Evolutionary conservation across 768 basidiomycete species (phyloP), one percentile per base, ranked within the genome.

Genomic region (Termitomyces sp.): DNA sequence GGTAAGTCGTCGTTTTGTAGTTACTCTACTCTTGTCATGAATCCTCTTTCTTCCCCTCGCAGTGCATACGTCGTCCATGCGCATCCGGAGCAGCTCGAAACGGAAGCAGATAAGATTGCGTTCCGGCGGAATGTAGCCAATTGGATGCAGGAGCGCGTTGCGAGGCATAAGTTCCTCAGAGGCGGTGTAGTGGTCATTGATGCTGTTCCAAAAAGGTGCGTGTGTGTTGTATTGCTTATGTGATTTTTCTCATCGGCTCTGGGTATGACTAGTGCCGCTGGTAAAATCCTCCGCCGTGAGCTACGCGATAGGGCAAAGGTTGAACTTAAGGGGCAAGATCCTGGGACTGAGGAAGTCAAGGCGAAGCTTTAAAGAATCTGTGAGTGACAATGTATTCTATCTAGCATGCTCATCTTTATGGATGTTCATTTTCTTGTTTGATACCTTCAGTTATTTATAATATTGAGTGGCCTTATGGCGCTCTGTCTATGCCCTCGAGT

Each of bases 201-300:
- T 36, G 69, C 70, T 12, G 74, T 91, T 50, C 89, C 90, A 0
- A 91, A 89, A 68, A 88, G 82, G 85, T 86, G 46, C 47, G 71
- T 35, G 15, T 9, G 10, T 35, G 9, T 25, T 23, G 22, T 22
- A 18, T 45, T 18, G 2, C 11, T 12, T 11, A 0, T 31, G 11
- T 9, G 22, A 7, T 13, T 7, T 20, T 22, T 22, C 7, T 15
- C 7, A 22, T 23, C 33, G 31, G 22, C 9, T 0, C 1, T 3
- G 31, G 13, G 5, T 41, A 23, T 43, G 85, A 86, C 54, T 47
- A 93, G 91, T 61, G 84, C 91, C 31, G 82, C 91, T 50, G 94
- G 94, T 2, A 95, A 96, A 71, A 97, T 97, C 63, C 68, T 95
- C 31, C 78, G 92, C 42, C 80, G 89, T 23, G 82, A 92, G 58